phyloP scores from a whole-genome alignment of 2,329 filamentous ascomycete genomes.

The Neospermospora avenae region DNA sequence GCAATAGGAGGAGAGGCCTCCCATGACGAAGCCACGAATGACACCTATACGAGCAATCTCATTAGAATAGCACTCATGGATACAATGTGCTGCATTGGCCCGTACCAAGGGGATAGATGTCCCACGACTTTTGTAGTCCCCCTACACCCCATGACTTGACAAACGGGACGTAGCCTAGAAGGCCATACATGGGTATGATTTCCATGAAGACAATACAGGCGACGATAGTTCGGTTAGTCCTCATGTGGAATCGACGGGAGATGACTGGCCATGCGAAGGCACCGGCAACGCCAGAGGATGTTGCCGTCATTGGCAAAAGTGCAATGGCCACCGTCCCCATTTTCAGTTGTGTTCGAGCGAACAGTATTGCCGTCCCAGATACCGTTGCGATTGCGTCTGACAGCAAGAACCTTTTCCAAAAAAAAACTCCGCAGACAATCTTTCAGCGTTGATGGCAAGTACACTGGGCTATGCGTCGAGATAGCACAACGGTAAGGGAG shows the following conservation, averaged over 20 bases:
- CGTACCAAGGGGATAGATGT: constrained; percentile 87
- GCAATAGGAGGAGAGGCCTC: constrained; percentile 89
- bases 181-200: constrained; percentile 85
- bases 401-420: constrained; percentile 75
- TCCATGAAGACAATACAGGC: constrained; percentile 87
- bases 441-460: too few species aligned
- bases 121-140: constrained; percentile 87
- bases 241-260: constrained; percentile 64
- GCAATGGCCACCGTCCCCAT: constrained; percentile 88
- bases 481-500: constrained; percentile 82
- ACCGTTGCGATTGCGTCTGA: constrained; percentile 93
- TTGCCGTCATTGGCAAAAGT: constrained; percentile 90
- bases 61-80: background rate
- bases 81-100: background rate
- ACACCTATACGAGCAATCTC: constrained; percentile 33
- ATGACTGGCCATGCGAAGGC: constrained; percentile 86
- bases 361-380: constrained; percentile 89
- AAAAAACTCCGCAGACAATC: background rate
- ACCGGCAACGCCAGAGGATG: constrained; percentile 76
- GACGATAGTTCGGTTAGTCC: constrained; percentile 82
- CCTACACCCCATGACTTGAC: constrained; percentile 70
- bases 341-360: constrained; percentile 86
- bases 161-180: constrained; percentile 82
- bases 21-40: constrained; percentile 88
- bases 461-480: background rate